Evolutionary conservation across 2,329 filamentous ascomycete genomes (phyloP), one percentile per base, ranked within the genome.

Genomic region (Penicillium crustosum): DNA sequence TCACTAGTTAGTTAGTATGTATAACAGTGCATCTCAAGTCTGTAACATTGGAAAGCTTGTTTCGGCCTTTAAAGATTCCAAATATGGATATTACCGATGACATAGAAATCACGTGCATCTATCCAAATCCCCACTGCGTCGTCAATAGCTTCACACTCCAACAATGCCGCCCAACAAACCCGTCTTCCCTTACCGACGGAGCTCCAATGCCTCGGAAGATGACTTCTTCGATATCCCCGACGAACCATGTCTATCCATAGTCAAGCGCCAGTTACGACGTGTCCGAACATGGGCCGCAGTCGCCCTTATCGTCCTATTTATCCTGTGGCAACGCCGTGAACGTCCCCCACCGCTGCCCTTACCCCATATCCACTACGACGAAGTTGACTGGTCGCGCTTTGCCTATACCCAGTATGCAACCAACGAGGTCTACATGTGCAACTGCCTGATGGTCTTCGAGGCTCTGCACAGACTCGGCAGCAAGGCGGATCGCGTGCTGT

Each of bases 381-480:
- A 61, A 41, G 69, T 78, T 21, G 72, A 78, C 45, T 78, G 76
- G 76, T 73, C 74, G 17, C 73, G 69, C 41, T 78, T 70, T 55
- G 76, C 76, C n/a, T 78, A 78, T 57, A 75, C 69, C 23, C 74
- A 75, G 54, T 78, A 78, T 69, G 76, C 73, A 15, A 78, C 76
- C 2, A 72, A 70, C 19, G 72, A 70, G 42, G 68, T 73, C 4
- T 77, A 78, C 55, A 66, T 78, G 6, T 78, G 76, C 67, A 78
- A 78, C 56, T 70, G 71, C 3, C 56, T 78, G 42, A 75, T 78
- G 74, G 66, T 78, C 7, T 78, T 78, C 47, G 76, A 77, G 50
- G 65, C 74, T 3, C 57, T 78, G 52, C 58, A 77, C n/a, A 68
- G 71, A 38, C 64, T 74, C 3, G 75, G 75, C 12, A 77, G 75